Conservation (phyloP, 371 early-diverging fungal species). For the Circinella umbellata region DNA sequence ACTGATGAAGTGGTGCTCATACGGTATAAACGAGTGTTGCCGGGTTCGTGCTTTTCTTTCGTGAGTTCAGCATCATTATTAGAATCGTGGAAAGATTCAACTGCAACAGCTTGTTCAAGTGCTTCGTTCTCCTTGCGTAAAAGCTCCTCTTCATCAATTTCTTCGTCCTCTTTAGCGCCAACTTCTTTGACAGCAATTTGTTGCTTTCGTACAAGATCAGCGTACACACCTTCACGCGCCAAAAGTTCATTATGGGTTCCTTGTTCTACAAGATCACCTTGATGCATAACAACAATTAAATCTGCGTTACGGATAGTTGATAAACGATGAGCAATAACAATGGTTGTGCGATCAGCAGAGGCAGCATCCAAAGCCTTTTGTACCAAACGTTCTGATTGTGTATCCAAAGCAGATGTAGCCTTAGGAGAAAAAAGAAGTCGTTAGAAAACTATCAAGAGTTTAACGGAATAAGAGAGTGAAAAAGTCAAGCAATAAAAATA, state of each 20-base stretch:
- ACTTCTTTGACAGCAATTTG: constrained; percentile 43
- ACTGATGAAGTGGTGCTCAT: constrained; percentile 17
- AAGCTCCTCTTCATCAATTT: constrained; percentile 12
- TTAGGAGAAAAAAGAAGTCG: constrained; percentile 24
- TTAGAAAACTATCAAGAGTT: too few relatives aligned
- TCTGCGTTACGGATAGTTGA: constrained; percentile 80
- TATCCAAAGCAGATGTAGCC: constrained; percentile 80
- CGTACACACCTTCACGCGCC: constrained; percentile 46
- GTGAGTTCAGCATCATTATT: constrained; percentile 16
- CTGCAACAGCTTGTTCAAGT: too few relatives aligned
- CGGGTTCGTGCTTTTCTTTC: too few relatives aligned
- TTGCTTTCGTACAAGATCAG: constrained; percentile 54
- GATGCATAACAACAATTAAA: constrained; percentile 74
- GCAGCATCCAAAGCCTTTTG: constrained; percentile 79
- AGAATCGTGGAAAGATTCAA: too few relatives aligned
- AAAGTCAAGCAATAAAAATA: too few relatives aligned
- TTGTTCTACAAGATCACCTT: constrained; percentile 68
- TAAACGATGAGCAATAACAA: constrained; percentile 88
- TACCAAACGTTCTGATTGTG: constrained; percentile 78
- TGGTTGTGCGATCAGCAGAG: constrained; percentile 74
- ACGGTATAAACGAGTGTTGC: neutral
- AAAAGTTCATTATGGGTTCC: constrained; percentile 69
- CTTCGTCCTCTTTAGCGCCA: constrained; percentile 25
- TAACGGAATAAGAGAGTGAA: too few relatives aligned
- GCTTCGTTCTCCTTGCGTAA: constrained; percentile 11